A percentile compares a stretch with the other conserved stretches of the same genome.
Conservation (phyloP, 148 eudicot species). For the Chenopodium album region DNA sequence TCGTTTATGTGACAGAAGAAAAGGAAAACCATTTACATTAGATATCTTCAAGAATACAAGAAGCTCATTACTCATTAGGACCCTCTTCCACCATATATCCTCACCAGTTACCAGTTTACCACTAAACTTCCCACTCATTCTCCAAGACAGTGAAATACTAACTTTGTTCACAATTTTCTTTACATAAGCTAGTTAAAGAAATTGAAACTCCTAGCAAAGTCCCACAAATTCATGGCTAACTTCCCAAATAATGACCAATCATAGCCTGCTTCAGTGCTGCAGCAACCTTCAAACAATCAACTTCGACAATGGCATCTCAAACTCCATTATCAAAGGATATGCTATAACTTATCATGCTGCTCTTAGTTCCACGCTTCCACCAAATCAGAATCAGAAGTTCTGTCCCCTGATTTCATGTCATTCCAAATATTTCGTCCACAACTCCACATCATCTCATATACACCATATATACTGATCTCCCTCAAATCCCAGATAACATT, state of each 20-base stretch:
- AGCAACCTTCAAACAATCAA: background rate
- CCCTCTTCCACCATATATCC: background rate
- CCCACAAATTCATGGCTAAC: background rate
- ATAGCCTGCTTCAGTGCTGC: background rate
- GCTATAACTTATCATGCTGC: background rate
- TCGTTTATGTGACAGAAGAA: background rate
- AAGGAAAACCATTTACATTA: background rate
- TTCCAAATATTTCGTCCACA: background rate
- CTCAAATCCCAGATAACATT: background rate
- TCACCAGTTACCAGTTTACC: background rate
- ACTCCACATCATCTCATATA: background rate
- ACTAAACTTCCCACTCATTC: background rate
- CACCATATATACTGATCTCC: background rate
- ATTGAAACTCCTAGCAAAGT: background rate
- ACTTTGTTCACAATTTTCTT: background rate
- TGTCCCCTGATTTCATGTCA: background rate
- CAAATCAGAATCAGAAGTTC: background rate
- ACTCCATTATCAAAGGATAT: background rate
- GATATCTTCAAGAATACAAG: background rate
- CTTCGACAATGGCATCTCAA: background rate
- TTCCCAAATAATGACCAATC: background rate
- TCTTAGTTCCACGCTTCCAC: background rate
- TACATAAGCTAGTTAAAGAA: background rate
- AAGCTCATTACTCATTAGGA: background rate
- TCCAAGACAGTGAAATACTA: background rate